phyloP scores from a whole-genome alignment of 805 yeast species.

The Blastobotrys americana region DNA sequence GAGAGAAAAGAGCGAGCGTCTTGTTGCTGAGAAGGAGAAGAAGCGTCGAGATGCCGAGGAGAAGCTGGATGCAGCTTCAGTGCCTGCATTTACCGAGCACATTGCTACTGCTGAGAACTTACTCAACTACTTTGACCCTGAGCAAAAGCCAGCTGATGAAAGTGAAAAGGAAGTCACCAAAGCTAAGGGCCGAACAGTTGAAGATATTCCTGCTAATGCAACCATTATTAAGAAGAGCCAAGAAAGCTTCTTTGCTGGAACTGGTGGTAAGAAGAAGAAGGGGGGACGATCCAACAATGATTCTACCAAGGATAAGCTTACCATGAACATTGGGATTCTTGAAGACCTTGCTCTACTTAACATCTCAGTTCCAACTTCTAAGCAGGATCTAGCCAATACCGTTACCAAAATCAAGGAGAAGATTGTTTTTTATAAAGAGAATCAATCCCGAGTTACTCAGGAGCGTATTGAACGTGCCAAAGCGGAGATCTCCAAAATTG shows the following conservation, averaged over 20 bases:
- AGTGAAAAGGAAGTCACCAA: constrained; percentile 27
- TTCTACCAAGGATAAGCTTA: constrained; percentile 39
- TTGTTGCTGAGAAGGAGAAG: constrained; percentile 42
- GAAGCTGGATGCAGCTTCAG: constrained; percentile 59
- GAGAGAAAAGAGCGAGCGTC: constrained; percentile 57
- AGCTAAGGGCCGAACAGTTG: constrained; percentile 32
- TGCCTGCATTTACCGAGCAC: constrained; percentile 80
- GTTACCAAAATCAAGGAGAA: constrained; percentile 64
- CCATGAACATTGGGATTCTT: constrained; percentile 74
- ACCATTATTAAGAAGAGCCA: constrained; percentile 58
- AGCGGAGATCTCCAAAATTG: constrained; percentile 64
- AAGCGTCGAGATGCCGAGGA: constrained; percentile 60
- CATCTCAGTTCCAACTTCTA: constrained; percentile 7
- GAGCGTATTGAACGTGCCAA: constrained; percentile 69
- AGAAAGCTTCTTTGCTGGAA: constrained; percentile 49
- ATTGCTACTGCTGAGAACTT: constrained; percentile 68
- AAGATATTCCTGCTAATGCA: constrained; percentile 54
- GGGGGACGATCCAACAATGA: constrained; percentile 27
- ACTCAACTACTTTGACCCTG: constrained; percentile 69
- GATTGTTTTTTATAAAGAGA: constrained; percentile 55
- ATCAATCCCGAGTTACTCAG: constrained; percentile 76
- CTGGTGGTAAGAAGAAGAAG: constrained; percentile 47
- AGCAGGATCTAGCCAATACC: constrained; percentile 36
- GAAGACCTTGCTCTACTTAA: constrained; percentile 68
- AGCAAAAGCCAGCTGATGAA: constrained; percentile 41